Evolutionary conservation across 768 basidiomycete genomes (phyloP).

Genomic region (Cystobasidium tubakii): DNA sequence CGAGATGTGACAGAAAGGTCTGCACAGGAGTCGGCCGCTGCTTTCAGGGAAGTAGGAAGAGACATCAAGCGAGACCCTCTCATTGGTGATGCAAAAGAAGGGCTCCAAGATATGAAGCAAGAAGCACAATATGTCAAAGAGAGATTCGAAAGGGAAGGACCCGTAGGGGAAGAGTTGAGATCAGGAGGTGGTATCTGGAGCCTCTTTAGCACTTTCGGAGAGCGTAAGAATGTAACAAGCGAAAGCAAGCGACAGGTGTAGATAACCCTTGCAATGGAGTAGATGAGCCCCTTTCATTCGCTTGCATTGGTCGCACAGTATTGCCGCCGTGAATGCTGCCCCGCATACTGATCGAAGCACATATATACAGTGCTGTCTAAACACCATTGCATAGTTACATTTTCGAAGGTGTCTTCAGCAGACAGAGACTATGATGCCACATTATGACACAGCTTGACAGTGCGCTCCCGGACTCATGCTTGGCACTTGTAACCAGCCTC

Average conservation of each 20-base stretch:
- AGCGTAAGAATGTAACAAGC: slow-evolving; percentile 29
- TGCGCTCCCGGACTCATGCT: not conserved
- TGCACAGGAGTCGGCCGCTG: not conserved
- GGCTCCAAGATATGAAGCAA: slow-evolving; percentile 1
- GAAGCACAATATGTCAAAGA: slow-evolving; percentile 10
- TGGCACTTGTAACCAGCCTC: slow-evolving; percentile 37
- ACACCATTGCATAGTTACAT: no score
- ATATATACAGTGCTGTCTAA: no score
- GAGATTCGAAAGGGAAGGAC: slow-evolving; percentile 9
- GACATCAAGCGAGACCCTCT: slow-evolving; percentile 14
- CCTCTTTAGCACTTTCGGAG: slow-evolving; percentile 35
- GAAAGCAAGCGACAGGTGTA: slow-evolving; percentile 29
- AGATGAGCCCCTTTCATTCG: no score
- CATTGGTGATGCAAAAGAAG: not conserved
- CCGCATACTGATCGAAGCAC: no score
- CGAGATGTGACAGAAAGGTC: not conserved
- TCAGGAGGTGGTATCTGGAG: slow-evolving; percentile 18
- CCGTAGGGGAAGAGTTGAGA: not conserved
- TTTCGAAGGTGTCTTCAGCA: no score
- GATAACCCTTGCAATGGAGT: not conserved
- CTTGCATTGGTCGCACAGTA: no score
- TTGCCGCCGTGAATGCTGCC: no score
- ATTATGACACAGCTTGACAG: no score
- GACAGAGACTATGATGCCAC: not conserved
- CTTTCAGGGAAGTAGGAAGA: slow-evolving; percentile 13